Evolutionary conservation across 2,329 filamentous ascomycete genomes (phyloP).

Genomic region (Paecilomyces sp.): DNA sequence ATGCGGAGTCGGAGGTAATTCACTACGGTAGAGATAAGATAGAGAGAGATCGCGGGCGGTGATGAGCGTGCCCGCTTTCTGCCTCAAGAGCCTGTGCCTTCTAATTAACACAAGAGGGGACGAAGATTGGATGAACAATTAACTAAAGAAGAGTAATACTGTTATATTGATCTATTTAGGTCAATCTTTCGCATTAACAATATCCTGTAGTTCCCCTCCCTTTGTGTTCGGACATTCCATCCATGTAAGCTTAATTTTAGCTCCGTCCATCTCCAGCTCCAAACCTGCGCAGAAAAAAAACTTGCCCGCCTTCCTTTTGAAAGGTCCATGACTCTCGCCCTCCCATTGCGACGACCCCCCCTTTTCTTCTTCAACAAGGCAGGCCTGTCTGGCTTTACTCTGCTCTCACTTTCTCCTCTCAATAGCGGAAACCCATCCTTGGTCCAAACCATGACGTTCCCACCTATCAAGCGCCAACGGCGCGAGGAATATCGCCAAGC

Average conservation of each 20-base stretch:
- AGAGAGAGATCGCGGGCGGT: background rate
- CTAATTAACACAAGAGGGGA: background rate
- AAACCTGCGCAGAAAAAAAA: background rate
- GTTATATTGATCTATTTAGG: background rate
- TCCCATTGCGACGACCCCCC: background rate
- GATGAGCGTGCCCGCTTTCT: background rate
- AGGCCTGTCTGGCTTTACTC: background rate
- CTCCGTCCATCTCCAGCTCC: background rate
- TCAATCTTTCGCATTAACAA: background rate
- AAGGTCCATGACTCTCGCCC: background rate
- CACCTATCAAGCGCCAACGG: constrained; percentile 55
- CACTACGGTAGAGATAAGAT: background rate
- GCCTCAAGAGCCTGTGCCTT: background rate
- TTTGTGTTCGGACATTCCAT: background rate
- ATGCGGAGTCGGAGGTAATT: background rate
- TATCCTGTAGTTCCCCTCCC: background rate
- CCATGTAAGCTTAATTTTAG: background rate
- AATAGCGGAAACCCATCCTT: background rate
- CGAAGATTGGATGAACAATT: background rate
- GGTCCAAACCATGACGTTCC: constrained; percentile 12
- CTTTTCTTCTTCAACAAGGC: background rate
- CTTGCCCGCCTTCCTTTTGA: background rate
- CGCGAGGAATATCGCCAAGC: constrained; percentile 58
- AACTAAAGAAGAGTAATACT: background rate
- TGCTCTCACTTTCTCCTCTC: background rate